Base-by-base conservation (phyloP, 257 asterid genomes). In the Solanum appendiculatum region DNA sequence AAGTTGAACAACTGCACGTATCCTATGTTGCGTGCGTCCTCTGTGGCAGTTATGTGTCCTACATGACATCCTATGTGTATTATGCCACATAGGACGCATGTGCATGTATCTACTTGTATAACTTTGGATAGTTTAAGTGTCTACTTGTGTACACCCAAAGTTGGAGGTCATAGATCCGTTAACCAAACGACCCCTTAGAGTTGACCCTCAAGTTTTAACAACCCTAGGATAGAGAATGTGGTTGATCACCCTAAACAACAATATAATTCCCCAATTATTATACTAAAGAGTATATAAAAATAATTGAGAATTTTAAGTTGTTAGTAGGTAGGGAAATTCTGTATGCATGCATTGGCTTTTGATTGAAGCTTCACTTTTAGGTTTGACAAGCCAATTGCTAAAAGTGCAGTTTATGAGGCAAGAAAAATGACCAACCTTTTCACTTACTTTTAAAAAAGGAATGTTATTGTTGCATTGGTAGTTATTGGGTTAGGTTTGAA, bases 401-500 rank as follows among this genome's bases (percentile, higher is more conserved):
- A 56, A 51, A 42, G 8, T 64, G 78, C 64, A 2, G 64, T 16
- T 15, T 80, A 0, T 80, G 66, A 80, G 85, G 85, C 85, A 27
- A 46, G 36, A 23, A 46, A 80, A 80, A 80, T 5, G 85, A 46
- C 66, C 85, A 46, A 80, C n/a, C 42, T 80, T 80, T 80, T 46
- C 29, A 80, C 85, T 36, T 16, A 27, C 66, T 80, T 63, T 3
- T 5, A 42, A 31, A 66, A 64, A n/a, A 48, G 70, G 82, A 51
- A 66, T 74, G 73, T 85, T 63, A 63, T 44, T 78, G 34, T 23
- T 25, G 69, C 27, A 27, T 88, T 93, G 91, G 90, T 90, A 90
- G 93, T 85, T 89, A 83, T 33, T 89, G 90, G 90, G 93, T 86
- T 89, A 85, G 70, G 91, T 89, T 91, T 80, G 85, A 92, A 86